phyloP scores from a whole-genome alignment of 2,329 filamentous ascomycete genomes.

The Immersiporthe knoxdaviesiana region DNA sequence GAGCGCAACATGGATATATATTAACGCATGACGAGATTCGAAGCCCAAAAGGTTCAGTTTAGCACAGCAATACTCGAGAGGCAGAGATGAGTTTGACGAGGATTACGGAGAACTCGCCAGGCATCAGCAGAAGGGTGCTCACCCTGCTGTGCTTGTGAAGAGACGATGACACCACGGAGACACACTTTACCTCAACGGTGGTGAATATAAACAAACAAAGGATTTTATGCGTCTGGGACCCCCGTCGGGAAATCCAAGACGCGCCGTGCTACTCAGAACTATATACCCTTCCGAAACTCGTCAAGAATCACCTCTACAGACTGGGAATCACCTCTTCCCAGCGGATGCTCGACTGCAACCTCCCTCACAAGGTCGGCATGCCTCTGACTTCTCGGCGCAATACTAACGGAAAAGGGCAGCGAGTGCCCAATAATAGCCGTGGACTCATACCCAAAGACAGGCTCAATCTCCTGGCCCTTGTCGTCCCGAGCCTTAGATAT shows the following conservation, averaged over 20 bases:
- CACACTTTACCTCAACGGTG: neutral
- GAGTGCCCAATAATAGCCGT: neutral
- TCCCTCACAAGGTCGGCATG: neutral
- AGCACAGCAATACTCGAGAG: neutral
- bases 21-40: neutral
- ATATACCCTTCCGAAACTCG: neutral
- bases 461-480: neutral
- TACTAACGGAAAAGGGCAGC: constrained; percentile 4
- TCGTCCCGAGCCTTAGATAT: neutral
- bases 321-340: neutral
- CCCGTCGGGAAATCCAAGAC: neutral
- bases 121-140: neutral
- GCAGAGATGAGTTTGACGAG: neutral
- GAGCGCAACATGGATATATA: neutral
- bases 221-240: neutral
- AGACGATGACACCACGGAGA: neutral
- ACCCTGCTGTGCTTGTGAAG: neutral
- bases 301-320: neutral
- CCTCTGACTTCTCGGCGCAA: neutral
- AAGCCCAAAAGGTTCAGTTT: neutral
- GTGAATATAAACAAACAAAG: neutral
- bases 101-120: neutral
- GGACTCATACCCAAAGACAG: neutral
- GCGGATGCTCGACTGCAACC: neutral
- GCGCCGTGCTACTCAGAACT: neutral